phyloP scores from a whole-genome alignment of 2,329 filamentous ascomycete genomes.

The Pyrenophora seminiperda region DNA sequence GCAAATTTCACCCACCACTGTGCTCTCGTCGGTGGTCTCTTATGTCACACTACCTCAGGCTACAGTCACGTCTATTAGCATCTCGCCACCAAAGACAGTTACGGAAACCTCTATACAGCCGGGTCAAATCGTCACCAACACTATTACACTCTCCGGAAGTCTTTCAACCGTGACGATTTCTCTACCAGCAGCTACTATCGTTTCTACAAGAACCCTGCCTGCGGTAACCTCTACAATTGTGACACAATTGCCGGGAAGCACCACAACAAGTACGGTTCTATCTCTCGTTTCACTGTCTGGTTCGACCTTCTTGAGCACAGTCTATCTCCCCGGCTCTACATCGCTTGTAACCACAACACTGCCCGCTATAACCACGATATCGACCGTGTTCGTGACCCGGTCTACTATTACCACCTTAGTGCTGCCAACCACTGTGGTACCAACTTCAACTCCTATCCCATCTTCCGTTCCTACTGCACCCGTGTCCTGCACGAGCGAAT shows the following conservation, averaged over 20 bases:
- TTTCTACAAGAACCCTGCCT: conserved; percentile 24
- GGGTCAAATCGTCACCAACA: conserved; percentile 10
- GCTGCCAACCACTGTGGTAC: conserved; percentile 30
- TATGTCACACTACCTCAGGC: conserved; percentile 21
- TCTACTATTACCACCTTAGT: conserved; percentile 24
- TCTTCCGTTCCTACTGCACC: conserved; percentile 22
- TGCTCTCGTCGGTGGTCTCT: conserved; percentile 27
- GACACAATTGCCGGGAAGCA: conserved; percentile 20
- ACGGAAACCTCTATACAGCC: conserved; percentile 14
- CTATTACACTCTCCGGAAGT: conserved; percentile 7
- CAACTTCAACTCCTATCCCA: conserved; percentile 26
- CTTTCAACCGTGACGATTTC: background rate
- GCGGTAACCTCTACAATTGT: conserved; percentile 8
- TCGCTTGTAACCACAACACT: conserved; percentile 30
- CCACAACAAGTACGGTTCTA: conserved; percentile 26
- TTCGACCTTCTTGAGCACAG: conserved; percentile 10
- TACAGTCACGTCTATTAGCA: conserved; percentile 10
- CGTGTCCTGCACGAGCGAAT: conserved; percentile 32
- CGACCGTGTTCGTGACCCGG: conserved; percentile 23
- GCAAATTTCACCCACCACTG: conserved; percentile 20
- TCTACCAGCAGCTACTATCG: conserved; percentile 1
- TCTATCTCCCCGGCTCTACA: conserved; percentile 16
- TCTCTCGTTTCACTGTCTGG: conserved; percentile 26
- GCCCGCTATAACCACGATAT: conserved; percentile 31
- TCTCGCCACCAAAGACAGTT: conserved; percentile 11